phyloP scores from a whole-genome alignment of 169 alveolate species.

The Cryptosporidium viatorum region DNA sequence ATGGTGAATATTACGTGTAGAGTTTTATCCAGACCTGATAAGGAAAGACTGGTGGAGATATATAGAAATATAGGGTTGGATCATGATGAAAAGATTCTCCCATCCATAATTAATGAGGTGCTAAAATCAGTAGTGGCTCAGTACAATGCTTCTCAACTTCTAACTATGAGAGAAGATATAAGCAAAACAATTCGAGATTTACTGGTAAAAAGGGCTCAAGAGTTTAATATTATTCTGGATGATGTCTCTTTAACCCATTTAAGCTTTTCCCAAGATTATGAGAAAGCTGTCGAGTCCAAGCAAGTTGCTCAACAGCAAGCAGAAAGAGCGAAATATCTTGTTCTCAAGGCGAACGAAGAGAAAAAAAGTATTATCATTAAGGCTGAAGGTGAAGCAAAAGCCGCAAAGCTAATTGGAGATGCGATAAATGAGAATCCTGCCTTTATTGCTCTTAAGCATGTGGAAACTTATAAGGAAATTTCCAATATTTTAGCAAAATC shows the following conservation, averaged over 20 bases:
- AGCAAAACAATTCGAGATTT: conserved; percentile 88
- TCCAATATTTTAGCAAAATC: conserved; percentile 90
- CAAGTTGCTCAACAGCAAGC: conserved; percentile 98
- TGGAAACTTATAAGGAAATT: conserved; percentile 94
- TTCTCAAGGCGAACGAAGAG: conserved; percentile 94
- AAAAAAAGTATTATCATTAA: conserved; percentile 94
- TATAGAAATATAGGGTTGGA: conserved; percentile 87
- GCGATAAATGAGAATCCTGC: conserved; percentile 90
- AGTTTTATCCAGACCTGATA: conserved; percentile 93
- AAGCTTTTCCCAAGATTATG: conserved; percentile 91
- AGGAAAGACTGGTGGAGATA: conserved; percentile 86
- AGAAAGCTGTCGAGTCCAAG: conserved; percentile 96
- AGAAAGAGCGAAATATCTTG: conserved; percentile 95
- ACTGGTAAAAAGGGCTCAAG: conserved; percentile 93
- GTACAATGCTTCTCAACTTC: conserved; percentile 95
- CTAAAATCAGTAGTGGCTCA: conserved; percentile 96
- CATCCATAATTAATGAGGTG: conserved; percentile 97
- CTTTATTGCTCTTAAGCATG: conserved; percentile 92
- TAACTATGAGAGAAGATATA: conserved; percentile 95
- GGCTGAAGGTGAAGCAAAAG: conserved; percentile 97
- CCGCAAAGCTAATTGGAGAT: conserved; percentile 90
- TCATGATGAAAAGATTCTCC: conserved; percentile 96
- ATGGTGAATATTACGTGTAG: conserved; percentile 94
- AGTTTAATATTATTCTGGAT: conserved; percentile 94
- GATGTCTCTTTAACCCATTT: conserved; percentile 95